Base-by-base conservation (phyloP, 2,329 filamentous ascomycete species). In the Aspergillus piperis region DNA sequence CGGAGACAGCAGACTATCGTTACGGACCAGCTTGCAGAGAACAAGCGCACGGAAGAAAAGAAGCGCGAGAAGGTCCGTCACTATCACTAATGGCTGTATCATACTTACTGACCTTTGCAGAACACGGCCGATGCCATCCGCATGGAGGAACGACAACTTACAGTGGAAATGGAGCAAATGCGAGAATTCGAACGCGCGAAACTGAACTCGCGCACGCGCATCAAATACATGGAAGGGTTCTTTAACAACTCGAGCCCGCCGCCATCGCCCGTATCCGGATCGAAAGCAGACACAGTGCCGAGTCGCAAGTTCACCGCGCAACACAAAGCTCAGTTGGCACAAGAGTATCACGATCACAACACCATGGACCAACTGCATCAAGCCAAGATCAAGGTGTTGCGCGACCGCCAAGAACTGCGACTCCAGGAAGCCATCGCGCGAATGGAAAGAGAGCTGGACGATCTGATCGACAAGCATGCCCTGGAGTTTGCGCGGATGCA, bases 171-270 rank as follows among this genome's bases (percentile, higher is more conserved):
- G 50, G 76, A 80, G 42, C 75, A 80, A 58, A 70, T 75, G 38
- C 75, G 77, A 21, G 79, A 81, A 30, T 78, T 80, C 51, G 75
- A 80, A 44, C 70, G 73, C 7, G 76, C 76, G 10, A 80, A 81
- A 61, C 66, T 73, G 58, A 75, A 78, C 44, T 76, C 77, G 7
- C 71, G 75, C 32, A 78, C 75, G 8, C 76, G 79, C 53, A 78
- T 81, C 53, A 78, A 78, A 55, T 74, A 81, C 54, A 81, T 81
- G 79, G 78, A 81, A 66, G 77, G 76, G 21, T 81, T 80, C 65
- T 77, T 79, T 57, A 74, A 68, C 57, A 79, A 73, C 52, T 69
- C 74, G 3, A 78, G 74, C 58, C 75, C 75, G 11, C 76, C 75
- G 8, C 62, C 67, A 19, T 73, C 73, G 23, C 65, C 67, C 5